Base-by-base conservation (phyloP, 2,329 filamentous ascomycete genomes). In the Aspergillus quadricinctus region DNA sequence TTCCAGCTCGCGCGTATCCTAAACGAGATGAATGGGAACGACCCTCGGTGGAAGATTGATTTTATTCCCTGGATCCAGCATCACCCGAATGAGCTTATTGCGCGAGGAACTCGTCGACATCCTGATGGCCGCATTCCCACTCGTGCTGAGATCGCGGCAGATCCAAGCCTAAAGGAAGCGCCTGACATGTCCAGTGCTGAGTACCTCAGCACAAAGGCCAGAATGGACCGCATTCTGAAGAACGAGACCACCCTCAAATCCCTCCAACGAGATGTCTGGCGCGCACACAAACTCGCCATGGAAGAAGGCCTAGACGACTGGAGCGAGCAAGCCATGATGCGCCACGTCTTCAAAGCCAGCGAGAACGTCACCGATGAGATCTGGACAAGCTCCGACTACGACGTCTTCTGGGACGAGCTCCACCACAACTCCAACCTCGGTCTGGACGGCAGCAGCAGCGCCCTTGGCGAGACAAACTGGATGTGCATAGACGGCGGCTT, bases 311-410 rank as follows among this genome's bases (percentile, higher is more conserved):
- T 35, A 14, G 29, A 35, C 11, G 29, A 35, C 4, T 35, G 29
- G 29, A 35, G 29, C 29, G 29, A 35, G 29, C 29, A 35, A 35
- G 11, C 11, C 11, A 62, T 64, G 57, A 65, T 68, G 49, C 71
- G 72, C 4, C 61, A 75, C 35, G 64, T 70, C 2, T 66, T 77
- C 14, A 62, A 66, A 17, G 66, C 71, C 0, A 69, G 70, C 41
- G 63, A 69, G 9, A 76, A 77, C 48, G 66, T 72, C 9, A 75
- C 74, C 0, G 75, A 76, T 19, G 66, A 71, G 43, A 68, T 73
- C 27, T 67, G 67, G 31, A 67, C 61, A 51, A 19, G 65, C 57
- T 41, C 56, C 57, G 71, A 72, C 55, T 72, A 72, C 49, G 65
- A 72, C 35, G 57, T 72, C 8, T 68, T 72, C 43, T 71, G 69